Evolutionary conservation across 129 eudicot genomes (phyloP).

Genomic region (Artemisia argyi): DNA sequence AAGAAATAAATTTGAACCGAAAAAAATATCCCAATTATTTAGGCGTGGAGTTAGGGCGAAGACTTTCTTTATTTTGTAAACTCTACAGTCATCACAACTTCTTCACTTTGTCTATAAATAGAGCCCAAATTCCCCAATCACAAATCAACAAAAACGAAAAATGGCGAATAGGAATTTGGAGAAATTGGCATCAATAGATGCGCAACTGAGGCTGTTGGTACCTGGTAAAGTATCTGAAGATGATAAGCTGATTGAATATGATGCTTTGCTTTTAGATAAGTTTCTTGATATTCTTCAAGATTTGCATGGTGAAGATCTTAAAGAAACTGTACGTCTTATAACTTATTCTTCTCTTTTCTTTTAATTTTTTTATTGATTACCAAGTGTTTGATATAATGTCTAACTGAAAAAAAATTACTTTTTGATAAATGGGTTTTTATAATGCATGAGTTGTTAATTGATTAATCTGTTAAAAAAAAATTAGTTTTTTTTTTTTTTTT

Average conservation of each 20-base stretch:
- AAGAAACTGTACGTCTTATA: conserved; percentile 64
- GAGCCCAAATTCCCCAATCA: conserved; percentile 7
- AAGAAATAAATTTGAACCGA: not conserved
- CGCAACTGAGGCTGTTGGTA: conserved; percentile 87
- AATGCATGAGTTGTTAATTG: too few relatives aligned
- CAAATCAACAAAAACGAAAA: conserved; percentile 4
- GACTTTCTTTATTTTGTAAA: not conserved
- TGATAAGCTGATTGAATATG: conserved; percentile 94
- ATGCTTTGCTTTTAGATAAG: conserved; percentile 86
- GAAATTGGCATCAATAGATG: conserved; percentile 93
- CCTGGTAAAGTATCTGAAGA: conserved; percentile 94
- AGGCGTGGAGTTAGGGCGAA: conserved; percentile 16
- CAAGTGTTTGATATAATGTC: conserved; percentile 10
- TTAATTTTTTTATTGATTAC: not conserved
- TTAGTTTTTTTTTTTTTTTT: too few relatives aligned
- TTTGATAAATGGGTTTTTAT: too few relatives aligned
- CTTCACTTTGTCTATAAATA: conserved; percentile 33
- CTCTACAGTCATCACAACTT: not conserved
- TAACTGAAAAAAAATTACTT: not conserved
- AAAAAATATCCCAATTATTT: conserved; percentile 3
- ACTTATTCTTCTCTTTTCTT: conserved; percentile 15
- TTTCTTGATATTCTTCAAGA: conserved; percentile 95
- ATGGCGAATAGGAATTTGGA: conserved; percentile 86
- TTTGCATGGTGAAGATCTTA: conserved; percentile 93
- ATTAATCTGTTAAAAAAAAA: too few relatives aligned